These are phyloP conservation scores for Cryptococcus sp. DNA, from an alignment of 1,284 basidiomycete genomes.

Conservation along the genomic window DNA sequence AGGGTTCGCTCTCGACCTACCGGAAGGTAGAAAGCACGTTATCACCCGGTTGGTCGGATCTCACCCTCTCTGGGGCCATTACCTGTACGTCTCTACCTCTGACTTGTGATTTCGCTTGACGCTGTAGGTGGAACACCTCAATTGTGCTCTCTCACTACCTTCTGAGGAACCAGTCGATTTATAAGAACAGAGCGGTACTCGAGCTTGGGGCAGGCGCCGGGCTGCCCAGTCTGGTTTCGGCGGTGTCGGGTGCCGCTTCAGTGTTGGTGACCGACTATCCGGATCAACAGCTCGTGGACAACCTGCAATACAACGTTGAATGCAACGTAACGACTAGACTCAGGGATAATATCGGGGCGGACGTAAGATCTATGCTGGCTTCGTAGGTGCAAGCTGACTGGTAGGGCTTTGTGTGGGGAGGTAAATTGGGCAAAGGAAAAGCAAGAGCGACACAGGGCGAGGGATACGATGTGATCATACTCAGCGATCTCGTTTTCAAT, in stretches of 20 bases:
- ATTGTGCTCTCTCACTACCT: slow-evolving; percentile 68
- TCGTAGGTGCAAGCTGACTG: too few relatives aligned
- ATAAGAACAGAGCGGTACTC: slow-evolving; percentile 55
- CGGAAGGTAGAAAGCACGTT: slow-evolving; percentile 46
- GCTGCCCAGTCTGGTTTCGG: slow-evolving; percentile 71
- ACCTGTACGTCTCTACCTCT: slow-evolving; percentile 54
- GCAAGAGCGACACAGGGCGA: slow-evolving; percentile 5
- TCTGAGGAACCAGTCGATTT: slow-evolving; percentile 47
- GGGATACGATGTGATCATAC: slow-evolving; percentile 72
- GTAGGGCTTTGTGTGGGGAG: slow-evolving; percentile 88
- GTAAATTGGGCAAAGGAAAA: slow-evolving; percentile 50
- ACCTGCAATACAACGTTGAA: slow-evolving; percentile 65
- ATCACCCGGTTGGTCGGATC: slow-evolving; percentile 72
- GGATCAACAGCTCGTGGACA: slow-evolving; percentile 69
- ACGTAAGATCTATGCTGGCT: slow-evolving; percentile 47
- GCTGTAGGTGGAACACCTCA: slow-evolving; percentile 74
- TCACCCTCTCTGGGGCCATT: slow-evolving; percentile 87
- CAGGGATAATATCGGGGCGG: slow-evolving; percentile 48
- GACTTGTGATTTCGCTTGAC: not conserved
- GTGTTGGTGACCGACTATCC: slow-evolving; percentile 86
- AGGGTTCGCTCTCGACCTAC: slow-evolving; percentile 11
- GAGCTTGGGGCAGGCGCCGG: slow-evolving; percentile 93
- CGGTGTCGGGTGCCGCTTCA: slow-evolving; percentile 58
- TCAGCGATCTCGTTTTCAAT: slow-evolving; percentile 70
- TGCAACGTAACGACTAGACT: slow-evolving; percentile 52